These are phyloP conservation scores for Martensiomyces pterosporus DNA, from an alignment of 192 early-diverging fungal genomes.

Conservation along the genomic window DNA sequence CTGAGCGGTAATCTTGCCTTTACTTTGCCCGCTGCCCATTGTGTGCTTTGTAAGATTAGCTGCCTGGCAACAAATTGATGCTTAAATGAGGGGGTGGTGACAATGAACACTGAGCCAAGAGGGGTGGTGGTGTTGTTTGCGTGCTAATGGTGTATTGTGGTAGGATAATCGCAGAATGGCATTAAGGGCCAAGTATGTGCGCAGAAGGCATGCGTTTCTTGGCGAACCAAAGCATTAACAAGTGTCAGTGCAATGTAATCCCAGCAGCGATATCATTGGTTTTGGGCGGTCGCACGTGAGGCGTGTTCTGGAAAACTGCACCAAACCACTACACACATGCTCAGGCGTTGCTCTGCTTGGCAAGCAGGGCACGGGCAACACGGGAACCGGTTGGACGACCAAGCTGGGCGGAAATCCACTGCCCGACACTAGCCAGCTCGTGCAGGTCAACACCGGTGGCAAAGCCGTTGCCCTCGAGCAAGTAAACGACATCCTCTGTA, in stretches of 20 bases:
- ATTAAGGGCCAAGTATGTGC: no score
- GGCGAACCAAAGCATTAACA: no score
- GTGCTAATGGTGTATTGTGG: no score
- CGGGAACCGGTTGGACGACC: constrained; percentile 59
- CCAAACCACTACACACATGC: no score
- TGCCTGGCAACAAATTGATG: not conserved
- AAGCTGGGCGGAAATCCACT: constrained; percentile 83
- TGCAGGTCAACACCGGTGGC: constrained; percentile 75
- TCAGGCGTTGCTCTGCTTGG: no score
- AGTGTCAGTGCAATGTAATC: no score
- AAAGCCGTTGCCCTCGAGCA: constrained; percentile 81
- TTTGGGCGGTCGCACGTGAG: not conserved
- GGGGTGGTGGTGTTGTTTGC: no score
- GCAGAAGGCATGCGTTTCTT: no score
- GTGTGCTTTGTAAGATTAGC: not conserved
- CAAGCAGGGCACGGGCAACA: constrained; percentile 34
- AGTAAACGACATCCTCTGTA: constrained; percentile 94
- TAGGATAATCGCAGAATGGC: no score
- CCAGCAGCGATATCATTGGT: not conserved
- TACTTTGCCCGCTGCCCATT: constrained; percentile 53
- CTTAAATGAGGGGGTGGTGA: not conserved
- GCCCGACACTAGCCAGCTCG: constrained; percentile 69
- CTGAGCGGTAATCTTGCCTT: constrained; percentile 71
- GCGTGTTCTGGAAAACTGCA: no score
- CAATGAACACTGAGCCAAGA: no score